Percentiles rank a stretch among this genome's conserved stretches.
Evolutionary conservation across 306 rosid genomes (phyloP).

Genomic region (Vicia villosa): DNA sequence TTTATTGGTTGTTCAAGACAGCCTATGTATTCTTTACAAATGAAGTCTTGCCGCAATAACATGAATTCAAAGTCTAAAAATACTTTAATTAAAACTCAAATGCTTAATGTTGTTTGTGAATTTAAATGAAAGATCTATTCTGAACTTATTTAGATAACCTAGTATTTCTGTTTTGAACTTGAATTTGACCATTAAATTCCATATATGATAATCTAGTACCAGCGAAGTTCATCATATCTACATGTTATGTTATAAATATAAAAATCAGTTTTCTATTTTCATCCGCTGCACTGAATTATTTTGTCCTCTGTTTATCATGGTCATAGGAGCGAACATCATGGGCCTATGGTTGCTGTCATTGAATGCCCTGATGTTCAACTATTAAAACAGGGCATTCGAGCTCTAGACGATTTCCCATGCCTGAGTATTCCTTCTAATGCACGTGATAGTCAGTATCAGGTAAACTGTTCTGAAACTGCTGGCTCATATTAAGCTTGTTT

Average conservation of each 20-base stretch:
- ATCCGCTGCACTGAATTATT: conserved; percentile 28
- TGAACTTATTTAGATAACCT: conserved; percentile 27
- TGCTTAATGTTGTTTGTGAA: conserved; percentile 1
- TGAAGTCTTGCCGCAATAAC: not conserved
- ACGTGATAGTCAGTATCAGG: conserved; percentile 95
- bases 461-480: conserved; percentile 36
- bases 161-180: conserved; percentile 8
- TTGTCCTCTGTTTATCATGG: conserved; percentile 33
- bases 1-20: conserved; percentile 12
- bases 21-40: conserved; percentile 1
- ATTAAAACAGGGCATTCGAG: conserved; percentile 65
- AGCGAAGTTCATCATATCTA: not conserved
- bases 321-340: conserved; percentile 67
- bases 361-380: conserved; percentile 80
- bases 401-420: conserved; percentile 85
- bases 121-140: conserved; percentile 16
- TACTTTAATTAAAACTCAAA: not conserved
- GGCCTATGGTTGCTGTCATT: conserved; percentile 87
- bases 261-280: not conserved
- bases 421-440: conserved; percentile 86
- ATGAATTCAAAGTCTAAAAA: conserved; percentile 2
- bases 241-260: conserved; percentile 28
- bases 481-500: conserved; percentile 33
- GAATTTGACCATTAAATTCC: conserved; percentile 24
- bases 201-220: conserved; percentile 4